phyloP scores from a whole-genome alignment of 2,329 filamentous ascomycete species.

The Phialophora verrucosa region DNA sequence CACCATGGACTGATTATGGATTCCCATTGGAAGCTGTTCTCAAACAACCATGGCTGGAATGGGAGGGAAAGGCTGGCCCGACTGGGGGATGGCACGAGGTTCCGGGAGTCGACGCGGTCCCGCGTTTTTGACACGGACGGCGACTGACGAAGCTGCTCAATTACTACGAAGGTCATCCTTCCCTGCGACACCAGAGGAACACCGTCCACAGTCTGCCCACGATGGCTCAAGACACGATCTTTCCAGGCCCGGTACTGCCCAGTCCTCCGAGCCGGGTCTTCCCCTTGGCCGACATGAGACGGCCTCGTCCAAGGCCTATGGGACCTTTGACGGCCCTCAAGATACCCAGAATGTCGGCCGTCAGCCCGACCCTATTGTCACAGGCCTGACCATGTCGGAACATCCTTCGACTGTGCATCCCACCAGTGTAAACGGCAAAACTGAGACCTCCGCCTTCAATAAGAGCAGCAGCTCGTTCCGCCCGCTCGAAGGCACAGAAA shows the following conservation, averaged over 20 bases:
- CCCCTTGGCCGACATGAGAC: background rate
- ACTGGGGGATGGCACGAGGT: slow-evolving; percentile 27
- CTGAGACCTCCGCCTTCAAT: slow-evolving; percentile 21
- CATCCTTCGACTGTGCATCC: slow-evolving; percentile 4
- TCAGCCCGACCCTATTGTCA: background rate
- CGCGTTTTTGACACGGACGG: slow-evolving; percentile 54
- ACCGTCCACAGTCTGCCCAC: slow-evolving; percentile 18
- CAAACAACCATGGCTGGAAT: slow-evolving; percentile 30
- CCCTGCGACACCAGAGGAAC: slow-evolving; percentile 22
- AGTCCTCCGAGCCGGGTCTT: slow-evolving; percentile 12
- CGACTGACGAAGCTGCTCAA: slow-evolving; percentile 53
- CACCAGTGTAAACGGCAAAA: slow-evolving; percentile 5
- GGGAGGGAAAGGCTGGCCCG: slow-evolving; percentile 34
- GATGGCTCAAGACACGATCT: slow-evolving; percentile 13
- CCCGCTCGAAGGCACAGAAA: slow-evolving; percentile 52
- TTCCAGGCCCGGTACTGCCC: slow-evolving; percentile 26
- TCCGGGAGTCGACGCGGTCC: slow-evolving; percentile 42
- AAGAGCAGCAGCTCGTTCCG: slow-evolving; percentile 12
- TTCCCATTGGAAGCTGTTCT: background rate
- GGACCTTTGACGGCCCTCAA: slow-evolving; percentile 26
- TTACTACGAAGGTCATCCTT: slow-evolving; percentile 49
- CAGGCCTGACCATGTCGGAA: slow-evolving; percentile 1
- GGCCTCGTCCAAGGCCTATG: slow-evolving; percentile 21
- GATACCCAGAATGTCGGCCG: slow-evolving; percentile 5
- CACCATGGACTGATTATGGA: slow-evolving; percentile 30